Base-by-base conservation (phyloP, 2,329 filamentous ascomycete species). In the Neopestalotiopsis sp. region DNA sequence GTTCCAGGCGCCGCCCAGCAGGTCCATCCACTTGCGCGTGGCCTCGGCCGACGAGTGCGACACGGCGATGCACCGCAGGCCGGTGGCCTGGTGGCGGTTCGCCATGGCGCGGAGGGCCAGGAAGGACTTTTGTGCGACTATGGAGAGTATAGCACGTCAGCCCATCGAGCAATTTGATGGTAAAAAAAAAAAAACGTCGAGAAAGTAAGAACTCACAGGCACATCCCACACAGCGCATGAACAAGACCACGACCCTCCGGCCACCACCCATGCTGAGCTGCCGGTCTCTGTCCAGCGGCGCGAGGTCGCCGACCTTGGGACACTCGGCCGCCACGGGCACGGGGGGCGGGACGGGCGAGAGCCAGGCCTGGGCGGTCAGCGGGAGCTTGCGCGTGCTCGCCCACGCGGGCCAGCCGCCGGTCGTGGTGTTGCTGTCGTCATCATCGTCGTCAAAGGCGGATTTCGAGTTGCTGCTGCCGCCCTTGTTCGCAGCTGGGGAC, bases 91-190 rank as follows among this genome's bases (percentile, higher is more conserved):
- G 72, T 88, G 81, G 65, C 84, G 84, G 76, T 85, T 87, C 13
- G 87, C 83, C 68, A 90, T 81, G 58, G 85, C 80, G 65, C 88
- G 86, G 67, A 90, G 82, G 70, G 83, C 80, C 69, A 89, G 80
- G 74, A 90, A 90, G 5, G 87, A 85, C 73, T 88, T 85, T 73
- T 88, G 85, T 24, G 86, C 86, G 74, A 88, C 86, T 88, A 28
- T 28, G 3, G 24, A 4, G 24, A 28, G 4, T 28, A 28, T 28
- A 28, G 3, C 24, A 28, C 4, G 6, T n/a, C 7, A 62, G n/a
- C 24, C 34, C 34, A 32, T 38, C 20, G 32, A 30, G 13, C 13
- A 28, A 20, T 32, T 13, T 32, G 20, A 53, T 4, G 65, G 66
- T 53, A 49, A 66, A 67, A 68, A 57, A 49, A 66, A 67, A 68